Evolutionary conservation across 2,329 filamentous ascomycete species (phyloP), one percentile per base, ranked within the genome.

Genomic region (Ascochyta viciae-villosae): DNA sequence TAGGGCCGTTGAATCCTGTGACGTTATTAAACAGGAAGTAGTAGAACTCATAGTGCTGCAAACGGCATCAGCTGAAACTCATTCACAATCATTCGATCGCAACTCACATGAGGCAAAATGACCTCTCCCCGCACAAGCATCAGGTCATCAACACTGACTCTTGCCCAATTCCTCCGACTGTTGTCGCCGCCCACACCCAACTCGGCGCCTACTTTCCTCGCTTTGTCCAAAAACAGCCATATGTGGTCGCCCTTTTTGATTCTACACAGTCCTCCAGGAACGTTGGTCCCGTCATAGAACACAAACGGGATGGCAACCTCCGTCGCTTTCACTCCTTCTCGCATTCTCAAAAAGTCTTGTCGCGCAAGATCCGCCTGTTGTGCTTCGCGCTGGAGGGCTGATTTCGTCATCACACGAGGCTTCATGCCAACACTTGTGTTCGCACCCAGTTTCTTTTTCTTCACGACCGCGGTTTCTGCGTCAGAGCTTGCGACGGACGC

Each of bases 31-130:
- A 89, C 73, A 97, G 87, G 78, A 99, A 98, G 78, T 94, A 95
- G 75, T 98, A 95, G 74, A 99, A 92, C 63, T 98, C 94, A 73
- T 96, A 97, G 76, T 99, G 95, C 92, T 98, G 72, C 7, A 42
- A 26, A 22, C 12, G 3, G 8, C 26, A 47, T 74, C 53, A 74
- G 62, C 38, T 9, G 15, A 13, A 7, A 2, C 22, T 8, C 8
- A 23, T n/a, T 19, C 13, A 40, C 19, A n/a, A 16, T 12, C 6
- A 8, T 12, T 22, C 4, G 5, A 24, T 1, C 42, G 34, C 24
- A 26, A 68, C 69, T 82, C 80, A 96, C 93, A 82, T 96, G 95
- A 55, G 95, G 94, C 66, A 99, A 87, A 51, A 99, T 97, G 42
- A 98, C 84, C 53, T 92, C 91, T 13, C 92, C 92, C 69, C 92